These are phyloP conservation scores for Botryotinia globosa DNA, from an alignment of 2,329 filamentous ascomycete genomes.

Conservation along the genomic window DNA sequence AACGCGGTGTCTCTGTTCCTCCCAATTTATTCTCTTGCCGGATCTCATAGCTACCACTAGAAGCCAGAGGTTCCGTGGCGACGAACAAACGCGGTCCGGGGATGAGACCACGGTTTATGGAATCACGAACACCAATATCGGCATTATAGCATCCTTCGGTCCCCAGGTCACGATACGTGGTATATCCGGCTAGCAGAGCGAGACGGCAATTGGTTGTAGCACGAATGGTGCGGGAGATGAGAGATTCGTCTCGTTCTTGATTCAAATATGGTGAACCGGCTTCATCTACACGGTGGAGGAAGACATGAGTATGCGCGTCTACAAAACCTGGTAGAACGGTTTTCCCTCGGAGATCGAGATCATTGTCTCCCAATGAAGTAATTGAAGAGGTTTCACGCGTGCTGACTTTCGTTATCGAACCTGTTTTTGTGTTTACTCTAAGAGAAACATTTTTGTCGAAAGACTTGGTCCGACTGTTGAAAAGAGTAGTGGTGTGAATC, in stretches of 20 bases:
- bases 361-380: background rate
- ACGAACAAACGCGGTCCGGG: background rate
- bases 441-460: background rate
- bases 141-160: background rate
- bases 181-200: background rate
- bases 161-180: background rate
- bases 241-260: slow-evolving; percentile 2
- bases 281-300: background rate
- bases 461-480: background rate
- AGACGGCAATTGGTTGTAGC: slow-evolving; percentile 3
- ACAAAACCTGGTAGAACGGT: background rate
- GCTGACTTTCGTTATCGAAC: background rate
- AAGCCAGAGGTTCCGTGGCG: background rate
- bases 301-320: background rate
- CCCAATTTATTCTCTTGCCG: background rate
- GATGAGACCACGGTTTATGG: background rate
- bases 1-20: background rate
- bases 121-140: background rate
- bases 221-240: background rate
- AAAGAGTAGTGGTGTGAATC: background rate
- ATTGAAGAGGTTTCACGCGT: background rate
- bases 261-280: background rate
- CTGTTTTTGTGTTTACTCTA: background rate
- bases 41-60: background rate
- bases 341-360: background rate